Conservation (phyloP, 169 alveolate genomes). For the Plasmodium relictum region DNA sequence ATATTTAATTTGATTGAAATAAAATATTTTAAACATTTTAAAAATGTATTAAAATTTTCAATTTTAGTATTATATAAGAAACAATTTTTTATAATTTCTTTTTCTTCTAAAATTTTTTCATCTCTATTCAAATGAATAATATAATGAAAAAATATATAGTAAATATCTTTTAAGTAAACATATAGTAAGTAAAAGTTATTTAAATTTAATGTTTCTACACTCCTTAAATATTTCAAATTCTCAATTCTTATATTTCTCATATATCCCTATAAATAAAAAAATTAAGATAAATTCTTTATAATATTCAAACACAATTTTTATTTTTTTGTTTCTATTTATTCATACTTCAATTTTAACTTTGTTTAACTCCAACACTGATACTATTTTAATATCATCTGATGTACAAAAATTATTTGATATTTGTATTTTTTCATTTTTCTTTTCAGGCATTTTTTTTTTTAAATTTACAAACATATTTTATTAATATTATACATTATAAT, state of each 20-base stretch:
- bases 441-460: conserved; percentile 18
- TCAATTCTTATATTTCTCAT: conserved; percentile 50
- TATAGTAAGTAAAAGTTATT: conserved; percentile 34
- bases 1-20: background rate
- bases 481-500: too few relatives aligned
- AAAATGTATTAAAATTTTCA: conserved; percentile 1
- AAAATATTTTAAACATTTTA: background rate
- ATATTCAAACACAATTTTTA: background rate
- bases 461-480: too few relatives aligned
- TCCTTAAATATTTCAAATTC: conserved; percentile 10
- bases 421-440: conserved; percentile 1
- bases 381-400: conserved; percentile 22
- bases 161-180: conserved; percentile 36
- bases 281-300: background rate
- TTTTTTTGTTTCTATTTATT: background rate
- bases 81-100: conserved; percentile 16
- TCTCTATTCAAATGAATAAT: conserved; percentile 18
- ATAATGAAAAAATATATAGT: conserved; percentile 30
- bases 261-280: conserved; percentile 24
- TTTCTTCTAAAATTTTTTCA: background rate
- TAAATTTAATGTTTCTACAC: conserved; percentile 26
- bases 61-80: conserved; percentile 56
- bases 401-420: conserved; percentile 25
- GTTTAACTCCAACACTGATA: conserved; percentile 37
- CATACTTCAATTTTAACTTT: conserved; percentile 35